Evolutionary conservation across 2,329 filamentous ascomycete genomes (phyloP).

Genomic region (Aureobasidium sp.): DNA sequence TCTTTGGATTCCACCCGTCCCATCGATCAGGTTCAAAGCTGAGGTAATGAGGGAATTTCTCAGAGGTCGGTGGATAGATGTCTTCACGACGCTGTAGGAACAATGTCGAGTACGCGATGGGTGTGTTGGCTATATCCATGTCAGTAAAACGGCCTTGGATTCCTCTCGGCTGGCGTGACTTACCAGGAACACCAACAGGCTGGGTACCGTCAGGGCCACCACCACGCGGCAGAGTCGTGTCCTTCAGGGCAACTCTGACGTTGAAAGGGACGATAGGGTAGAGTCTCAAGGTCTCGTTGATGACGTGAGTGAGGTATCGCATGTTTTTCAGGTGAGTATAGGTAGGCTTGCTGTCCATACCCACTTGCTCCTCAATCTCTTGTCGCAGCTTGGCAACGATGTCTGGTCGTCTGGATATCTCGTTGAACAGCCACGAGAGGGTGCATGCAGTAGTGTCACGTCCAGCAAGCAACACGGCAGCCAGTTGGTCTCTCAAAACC

Average conservation of each 20-base stretch:
- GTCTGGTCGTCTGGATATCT: conserved; percentile 63
- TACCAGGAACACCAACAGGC: conserved; percentile 33
- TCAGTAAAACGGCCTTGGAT: not conserved
- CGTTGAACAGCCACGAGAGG: conserved; percentile 73
- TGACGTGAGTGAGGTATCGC: conserved; percentile 58
- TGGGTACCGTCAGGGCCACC: conserved; percentile 37
- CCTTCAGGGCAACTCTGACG: conserved; percentile 36
- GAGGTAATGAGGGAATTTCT: conserved; percentile 31
- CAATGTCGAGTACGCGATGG: conserved; percentile 39
- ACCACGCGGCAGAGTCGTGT: conserved; percentile 41
- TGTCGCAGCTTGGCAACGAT: conserved; percentile 58
- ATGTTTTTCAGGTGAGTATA: conserved; percentile 80
- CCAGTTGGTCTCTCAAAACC: conserved; percentile 74
- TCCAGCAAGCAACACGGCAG: conserved; percentile 74
- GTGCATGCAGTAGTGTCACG: conserved; percentile 80
- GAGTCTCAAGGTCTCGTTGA: conserved; percentile 38
- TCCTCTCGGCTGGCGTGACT: not conserved
- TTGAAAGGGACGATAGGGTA: conserved; percentile 44
- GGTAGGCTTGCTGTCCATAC: conserved; percentile 49
- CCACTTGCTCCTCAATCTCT: conserved; percentile 63
- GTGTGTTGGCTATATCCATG: conserved; percentile 28
- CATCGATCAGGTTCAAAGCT: conserved; percentile 42
- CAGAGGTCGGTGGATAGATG: conserved; percentile 35
- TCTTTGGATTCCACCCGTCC: conserved; percentile 41
- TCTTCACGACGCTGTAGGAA: conserved; percentile 42